Evolutionary conservation across 2,329 filamentous ascomycete genomes (phyloP), one percentile per base, ranked within the genome.

Genomic region (Penicillium sp.): DNA sequence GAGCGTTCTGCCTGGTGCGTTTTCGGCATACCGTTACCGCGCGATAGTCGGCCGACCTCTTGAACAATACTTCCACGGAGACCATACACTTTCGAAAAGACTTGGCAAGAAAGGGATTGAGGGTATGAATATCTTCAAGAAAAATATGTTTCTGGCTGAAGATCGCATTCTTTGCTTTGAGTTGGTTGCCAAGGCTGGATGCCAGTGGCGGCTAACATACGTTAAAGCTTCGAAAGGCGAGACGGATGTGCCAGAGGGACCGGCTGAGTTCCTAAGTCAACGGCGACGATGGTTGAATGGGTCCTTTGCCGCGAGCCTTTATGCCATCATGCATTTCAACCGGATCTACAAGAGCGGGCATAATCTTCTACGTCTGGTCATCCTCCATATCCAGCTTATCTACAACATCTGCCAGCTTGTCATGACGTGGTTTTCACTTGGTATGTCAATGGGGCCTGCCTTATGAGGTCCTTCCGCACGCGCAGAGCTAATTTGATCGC

Each of bases 101-200:
- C 38, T 45, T 15, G 43, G 43, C 11, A 45, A 45, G 25, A 45
- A 45, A 28, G 43, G 43, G 21, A 41, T 45, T 7, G 38, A 45
- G 17, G 43, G 43, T n/a, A 45, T 45, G 43, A 45, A 40, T 20
- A 45, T 45, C 15, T 45, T 45, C 21, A 45, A 45, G 19, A 45
- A 45, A 16, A 45, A 45, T n/a, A 45, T 45, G 43, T 45, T 45
- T 32, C 18, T 45, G 3, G 43, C 43, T n/a, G 43, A 39, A 27
- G 43, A 45, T 29, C 43, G 43, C 2, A 45, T 45, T 14, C 18
- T 45, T 8, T 45, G 37, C 26, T 45, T 45, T 29, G 43, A 45
- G 11, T 17, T 45, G 16, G 35, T 45, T 10, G 43, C 43, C 10
- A 45, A 45, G 23, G 43, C 43, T 7, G 43, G 43, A 16, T 38